Evolutionary conservation across 306 rosid species (phyloP).

Genomic region (Cyclanthera cordifolia): DNA sequence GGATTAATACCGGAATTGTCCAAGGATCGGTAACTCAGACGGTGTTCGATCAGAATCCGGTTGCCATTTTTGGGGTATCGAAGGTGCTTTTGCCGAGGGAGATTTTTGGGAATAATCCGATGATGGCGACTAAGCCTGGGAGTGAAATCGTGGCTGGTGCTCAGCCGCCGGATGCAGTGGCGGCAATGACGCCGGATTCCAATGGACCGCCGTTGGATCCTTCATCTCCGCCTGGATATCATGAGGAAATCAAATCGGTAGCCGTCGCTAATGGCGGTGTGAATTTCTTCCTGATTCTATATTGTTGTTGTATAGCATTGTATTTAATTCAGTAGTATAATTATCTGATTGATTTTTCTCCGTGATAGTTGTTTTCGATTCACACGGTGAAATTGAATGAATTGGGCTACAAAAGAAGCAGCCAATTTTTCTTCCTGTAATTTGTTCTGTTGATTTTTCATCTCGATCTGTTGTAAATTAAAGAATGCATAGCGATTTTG

Average conservation of each 20-base stretch:
- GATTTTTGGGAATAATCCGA: conserved; percentile 52
- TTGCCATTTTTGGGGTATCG: conserved; percentile 82
- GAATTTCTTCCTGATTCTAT: conserved; percentile 28
- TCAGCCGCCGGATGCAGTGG: conserved; percentile 38
- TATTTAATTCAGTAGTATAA: conserved; percentile 46
- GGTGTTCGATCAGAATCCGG: conserved; percentile 82
- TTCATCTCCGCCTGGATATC: conserved; percentile 62
- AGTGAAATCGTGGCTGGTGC: conserved; percentile 15
- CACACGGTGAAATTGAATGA: conserved; percentile 44
- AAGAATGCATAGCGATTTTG: neutral
- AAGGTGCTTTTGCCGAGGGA: conserved; percentile 73
- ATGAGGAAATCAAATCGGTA: conserved; percentile 34
- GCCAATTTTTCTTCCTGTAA: conserved; percentile 9
- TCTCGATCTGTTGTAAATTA: neutral
- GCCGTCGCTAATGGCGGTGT: conserved; percentile 22
- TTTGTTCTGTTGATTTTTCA: neutral
- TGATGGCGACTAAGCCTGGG: conserved; percentile 28
- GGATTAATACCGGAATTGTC: conserved; percentile 68
- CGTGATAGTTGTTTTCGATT: conserved; percentile 29
- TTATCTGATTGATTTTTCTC: conserved; percentile 26
- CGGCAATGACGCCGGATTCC: conserved; percentile 47
- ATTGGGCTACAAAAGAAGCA: conserved; percentile 49
- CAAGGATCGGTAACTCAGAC: conserved; percentile 79
- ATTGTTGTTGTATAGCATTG: conserved; percentile 82
- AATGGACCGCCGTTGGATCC: conserved; percentile 44